Evolutionary conservation across 495 filamentous ascomycete species (phyloP), one percentile per base, ranked within the genome.

Genomic region (Zalerion maritima): DNA sequence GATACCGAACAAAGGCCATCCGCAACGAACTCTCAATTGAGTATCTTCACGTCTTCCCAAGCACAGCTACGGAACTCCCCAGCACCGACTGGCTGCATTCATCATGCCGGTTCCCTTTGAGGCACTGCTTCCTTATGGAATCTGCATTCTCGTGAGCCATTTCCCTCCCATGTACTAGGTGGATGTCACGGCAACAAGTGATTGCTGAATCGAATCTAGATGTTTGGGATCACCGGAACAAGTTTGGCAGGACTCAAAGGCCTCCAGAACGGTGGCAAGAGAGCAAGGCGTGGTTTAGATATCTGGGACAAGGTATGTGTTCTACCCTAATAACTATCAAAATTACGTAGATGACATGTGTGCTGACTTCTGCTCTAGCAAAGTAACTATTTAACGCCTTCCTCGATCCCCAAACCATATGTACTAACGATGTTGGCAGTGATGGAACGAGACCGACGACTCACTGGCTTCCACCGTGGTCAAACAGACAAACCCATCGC

Each of bases 51-150:
- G n/a, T n/a, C n/a, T n/a, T n/a, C n/a, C n/a, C n/a, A n/a, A n/a
- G n/a, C n/a, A n/a, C n/a, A n/a, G n/a, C n/a, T n/a, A n/a, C n/a
- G n/a, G n/a, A n/a, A n/a, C n/a, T n/a, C n/a, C n/a, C n/a, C 16
- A 43, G 28, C 21, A 29, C 29, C 11, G 18, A 26, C 14, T 11
- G 9, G 14, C 29, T 38, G 35, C 35, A 31, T 32, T 40, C 67
- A 68, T 46, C 27, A 96, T 96, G 89, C 82, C 78, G 53, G 73
- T 97, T 39, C 89, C 89, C 29, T 96, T 96, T 63, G 89, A 97
- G 68, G 75, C 85, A 35, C 61, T 97, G 44, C 57, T 97, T 51
- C 89, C 89, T 26, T 96, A 92, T 62, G 89, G 69, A 42, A 86
- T 94, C 67, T 81, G 91, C 58, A 52, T 85, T 29, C 64, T 56